Evolutionary conservation across 345 rosid genomes (phyloP), one percentile per base, ranked within the genome.

Genomic region (Melaleuca alternifolia): DNA sequence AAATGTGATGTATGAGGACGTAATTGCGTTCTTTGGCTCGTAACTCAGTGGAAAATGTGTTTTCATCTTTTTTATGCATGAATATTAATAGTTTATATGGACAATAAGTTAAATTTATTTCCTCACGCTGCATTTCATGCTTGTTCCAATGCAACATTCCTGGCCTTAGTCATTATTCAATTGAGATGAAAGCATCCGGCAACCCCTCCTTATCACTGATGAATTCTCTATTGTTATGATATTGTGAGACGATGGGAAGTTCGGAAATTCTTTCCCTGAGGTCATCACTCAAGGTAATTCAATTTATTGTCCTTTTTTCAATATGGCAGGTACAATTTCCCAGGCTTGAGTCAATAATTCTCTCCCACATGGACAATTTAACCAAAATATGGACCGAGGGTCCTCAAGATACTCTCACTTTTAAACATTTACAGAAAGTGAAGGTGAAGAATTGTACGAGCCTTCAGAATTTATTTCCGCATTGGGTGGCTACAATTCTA

Each of bases 331-430:
- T 62, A 28, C 76, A 28, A 30, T 62, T 62, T 62, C 76, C 44
- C 30, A 8, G 0, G 6, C 76, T 62, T 30, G 0, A 0, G 0
- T 14, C 0, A 0, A 15, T 62, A 5, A 1, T 14, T 3, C 76
- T 62, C 11, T 62, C 76, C 10, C 44, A 62, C 21, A 62, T 62
- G 76, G 44, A 30, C 2, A 7, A 15, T 14, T 62, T 62, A 30
- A 62, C 0, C 44, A 30, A 62, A 30, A 62, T 62, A 62, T 62
- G 76, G 44, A 7, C 1, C 0, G 0, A 30, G 0, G 7, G 0
- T 62, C 41, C 76, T 62, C 21, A 1, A 30, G 11, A 62, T 1
- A 62, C 11, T 62, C 44, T 62, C 10, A 30, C 76, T 7, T 62
- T 62, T 15, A 10, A 30, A 62, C 21, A 30, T 30, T 62, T 62